Base-by-base conservation (phyloP, 352 stramenopile species). In the Phytopythium cucurbitacearum region DNA sequence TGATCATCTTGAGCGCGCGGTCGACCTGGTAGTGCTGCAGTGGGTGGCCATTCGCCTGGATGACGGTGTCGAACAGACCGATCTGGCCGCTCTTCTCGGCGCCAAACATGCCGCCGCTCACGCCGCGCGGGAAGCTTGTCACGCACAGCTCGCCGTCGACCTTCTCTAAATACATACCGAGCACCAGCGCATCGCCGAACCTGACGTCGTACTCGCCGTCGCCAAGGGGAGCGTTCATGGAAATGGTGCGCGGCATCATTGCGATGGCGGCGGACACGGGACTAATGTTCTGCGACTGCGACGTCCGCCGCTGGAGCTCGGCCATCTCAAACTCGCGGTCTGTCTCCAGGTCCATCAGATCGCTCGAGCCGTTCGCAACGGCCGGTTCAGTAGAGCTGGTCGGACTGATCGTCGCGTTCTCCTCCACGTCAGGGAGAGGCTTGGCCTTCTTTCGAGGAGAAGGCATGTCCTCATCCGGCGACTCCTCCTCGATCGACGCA, bases 1-100 rank as follows among this genome's bases (percentile, higher is more conserved):
- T 89, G 55, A 93, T 89, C 78, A 93, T 89, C 62, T 93, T 91
- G 37, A 93, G 62, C 3, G 80, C 83, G 34, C 83, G 77, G 46
- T 93, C 80, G 38, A 91, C 80, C 33, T 85, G 71, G 57, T 93
- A 93, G 48, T 93, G 83, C 54, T 90, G 78, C 40, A 93, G 67
- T 34, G 80, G 79, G 48, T 93, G 83, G 37, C 83, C 83, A 34
- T 93, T 93, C 33, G 83, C 83, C 51, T 90, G 82, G 42, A 93
- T 45, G 11, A 93, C 51, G 13, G 74, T 62, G 59, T 93, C 83
- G 41, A 88, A 89, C 7, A 90, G 58, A 13, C 64, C 65, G 40
- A 93, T 93, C 52, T 87, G 63, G 7, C 80, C 77, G 44, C 76
- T 85, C 56, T 78, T 85, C 63, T 93, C 83, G 9, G 83, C 83